Conservation (phyloP, 306 rosid species). For the Corylus americana region DNA sequence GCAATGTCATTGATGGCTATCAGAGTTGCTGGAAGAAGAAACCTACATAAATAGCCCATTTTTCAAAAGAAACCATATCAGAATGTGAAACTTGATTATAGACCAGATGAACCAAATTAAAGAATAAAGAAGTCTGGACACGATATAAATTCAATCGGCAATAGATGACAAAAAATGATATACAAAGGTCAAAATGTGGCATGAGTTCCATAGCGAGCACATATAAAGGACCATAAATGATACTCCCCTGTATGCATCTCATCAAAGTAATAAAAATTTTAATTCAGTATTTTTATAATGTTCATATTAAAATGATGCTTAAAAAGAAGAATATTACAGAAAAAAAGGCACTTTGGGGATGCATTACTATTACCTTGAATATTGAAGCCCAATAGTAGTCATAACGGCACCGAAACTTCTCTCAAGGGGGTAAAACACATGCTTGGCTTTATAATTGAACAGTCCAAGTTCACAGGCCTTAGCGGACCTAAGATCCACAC, state of each 20-base stretch:
- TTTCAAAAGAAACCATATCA: constrained; percentile 26
- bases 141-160: background rate
- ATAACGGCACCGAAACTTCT: constrained; percentile 74
- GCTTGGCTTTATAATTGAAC: constrained; percentile 75
- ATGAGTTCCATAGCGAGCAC: background rate
- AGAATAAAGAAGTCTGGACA: background rate
- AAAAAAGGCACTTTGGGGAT: constrained; percentile 9
- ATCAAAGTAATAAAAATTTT: background rate
- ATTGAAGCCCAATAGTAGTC: constrained; percentile 97
- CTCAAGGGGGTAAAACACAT: constrained; percentile 65
- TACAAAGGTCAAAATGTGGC: background rate
- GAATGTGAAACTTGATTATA: background rate
- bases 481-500: constrained; percentile 92
- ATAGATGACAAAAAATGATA: background rate
- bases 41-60: constrained; percentile 57
- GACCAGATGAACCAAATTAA: background rate
- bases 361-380: constrained; percentile 61
- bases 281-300: background rate
- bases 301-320: background rate
- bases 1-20: constrained; percentile 94
- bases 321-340: no score
- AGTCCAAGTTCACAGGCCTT: constrained; percentile 89
- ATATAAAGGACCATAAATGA: background rate
- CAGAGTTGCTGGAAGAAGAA: constrained; percentile 97
- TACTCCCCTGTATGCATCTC: background rate